Conservation (phyloP, 1,284 basidiomycete genomes). For the Phellopilus nigrolimitatus region DNA sequence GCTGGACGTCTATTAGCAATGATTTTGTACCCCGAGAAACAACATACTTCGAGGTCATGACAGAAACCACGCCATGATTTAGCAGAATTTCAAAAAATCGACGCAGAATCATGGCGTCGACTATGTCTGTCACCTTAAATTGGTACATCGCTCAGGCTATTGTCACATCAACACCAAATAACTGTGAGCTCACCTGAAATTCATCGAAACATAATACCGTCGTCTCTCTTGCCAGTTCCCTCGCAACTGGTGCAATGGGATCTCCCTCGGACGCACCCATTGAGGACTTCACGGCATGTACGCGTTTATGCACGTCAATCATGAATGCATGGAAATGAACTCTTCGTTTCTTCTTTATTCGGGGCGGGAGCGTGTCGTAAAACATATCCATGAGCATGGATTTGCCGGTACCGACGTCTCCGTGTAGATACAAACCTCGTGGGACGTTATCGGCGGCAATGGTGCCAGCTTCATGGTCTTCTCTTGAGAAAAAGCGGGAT, state of each 20-base stretch:
- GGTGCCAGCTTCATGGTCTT: constrained; percentile 27
- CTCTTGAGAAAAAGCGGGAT: constrained; percentile 57
- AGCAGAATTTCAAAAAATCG: constrained; percentile 83
- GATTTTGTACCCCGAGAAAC: neutral
- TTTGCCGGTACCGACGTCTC: constrained; percentile 95
- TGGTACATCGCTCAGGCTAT: constrained; percentile 1
- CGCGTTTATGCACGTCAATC: constrained; percentile 95
- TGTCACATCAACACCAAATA: neutral
- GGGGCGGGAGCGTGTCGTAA: constrained; percentile 80
- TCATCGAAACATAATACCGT: constrained; percentile 95
- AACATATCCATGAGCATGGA: constrained; percentile 99
- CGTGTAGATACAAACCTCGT: constrained; percentile 93
- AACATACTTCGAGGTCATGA: constrained; percentile 94
- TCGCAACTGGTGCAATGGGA: constrained; percentile 84
- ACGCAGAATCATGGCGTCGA: constrained; percentile 96
- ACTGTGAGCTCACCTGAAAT: constrained; percentile 69
- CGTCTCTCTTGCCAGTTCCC: constrained; percentile 83
- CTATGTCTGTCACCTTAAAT: constrained; percentile 89
- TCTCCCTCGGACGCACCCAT: constrained; percentile 72
- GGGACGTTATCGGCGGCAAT: constrained; percentile 55
- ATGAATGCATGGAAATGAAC: constrained; percentile 99
- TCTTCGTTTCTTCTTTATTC: constrained; percentile 73
- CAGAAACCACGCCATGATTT: constrained; percentile 86
- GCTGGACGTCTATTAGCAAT: constrained; percentile 38
- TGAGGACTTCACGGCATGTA: constrained; percentile 74